Base-by-base conservation (phyloP, 331 rosid species). In the Prunus yedoensis region DNA sequence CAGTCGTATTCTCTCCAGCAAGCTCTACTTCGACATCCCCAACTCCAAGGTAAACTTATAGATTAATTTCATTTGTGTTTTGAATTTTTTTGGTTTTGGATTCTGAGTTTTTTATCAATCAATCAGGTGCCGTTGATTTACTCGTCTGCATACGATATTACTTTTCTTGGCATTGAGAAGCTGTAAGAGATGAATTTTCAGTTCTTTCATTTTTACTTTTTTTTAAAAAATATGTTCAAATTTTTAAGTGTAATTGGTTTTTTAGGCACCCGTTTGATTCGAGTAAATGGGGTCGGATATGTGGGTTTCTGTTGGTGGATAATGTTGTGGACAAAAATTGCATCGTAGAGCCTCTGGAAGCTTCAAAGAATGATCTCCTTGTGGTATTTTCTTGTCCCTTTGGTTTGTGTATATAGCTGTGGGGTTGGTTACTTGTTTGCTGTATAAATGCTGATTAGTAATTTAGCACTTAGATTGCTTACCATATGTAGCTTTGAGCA, bases 201-300 rank as follows among this genome's bases (percentile, higher is more conserved):
- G 38, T 52, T 10, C 14, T 20, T 27, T 5, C 0, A 11, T 56
- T 46, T 56, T 46, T 23, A 0, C 1, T 38, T 57, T 52, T 35
- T 5, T n/a, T 27, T 23, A 0, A 60, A 38, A 38, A 32, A 32
- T 5, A 5, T 28, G 20, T 20, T 17, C 5, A 14, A 16, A 43
- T 5, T 2, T 50, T 41, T 20, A 51, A n/a, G 52, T 32, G 46
- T 38, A 38, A 10, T 13, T 13, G 52, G 13, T 47, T 68, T 51
- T 83, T 38, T 49, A 94, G 98, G 91, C 98, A 91, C 77, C 97
- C 97, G 5, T 94, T 94, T 85, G 98, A 94, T 87, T 94, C 96
- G 45, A 77, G 81, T 23, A 90, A 94, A 76, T 94, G 98, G 98
- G 95, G 96, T 59, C 91, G 94, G 8, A 71, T 91, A 47, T 91